Conservation (phyloP, 2,329 filamentous ascomycete genomes). For the Lachnellula cervina region DNA sequence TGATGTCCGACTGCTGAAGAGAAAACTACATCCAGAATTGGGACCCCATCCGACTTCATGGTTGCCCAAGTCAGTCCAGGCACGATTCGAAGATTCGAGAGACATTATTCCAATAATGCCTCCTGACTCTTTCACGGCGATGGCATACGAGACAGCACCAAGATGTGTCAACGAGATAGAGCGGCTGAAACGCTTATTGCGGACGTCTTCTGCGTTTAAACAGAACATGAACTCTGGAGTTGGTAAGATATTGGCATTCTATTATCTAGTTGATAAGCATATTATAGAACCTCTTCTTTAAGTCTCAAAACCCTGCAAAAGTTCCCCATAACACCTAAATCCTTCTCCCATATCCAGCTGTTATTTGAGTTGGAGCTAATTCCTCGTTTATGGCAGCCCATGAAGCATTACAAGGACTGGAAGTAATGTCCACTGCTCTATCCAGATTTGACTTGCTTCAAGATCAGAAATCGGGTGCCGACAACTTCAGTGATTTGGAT, state of each 20-base stretch:
- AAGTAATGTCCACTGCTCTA: conserved; percentile 12
- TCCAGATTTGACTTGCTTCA: conserved; percentile 15
- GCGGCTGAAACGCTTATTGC: conserved; percentile 8
- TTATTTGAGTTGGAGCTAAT: too few species aligned
- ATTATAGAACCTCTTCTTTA: too few species aligned
- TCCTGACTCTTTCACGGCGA: conserved; percentile 14
- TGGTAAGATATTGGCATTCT: background rate
- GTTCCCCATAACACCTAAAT: too few species aligned
- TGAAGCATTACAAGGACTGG: conserved; percentile 10
- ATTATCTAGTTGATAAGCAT: too few species aligned
- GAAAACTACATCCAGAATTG: conserved; percentile 4
- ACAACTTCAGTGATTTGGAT: conserved; percentile 18
- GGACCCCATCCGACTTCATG: conserved; percentile 6
- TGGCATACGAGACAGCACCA: conserved; percentile 19
- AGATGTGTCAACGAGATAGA: conserved; percentile 12
- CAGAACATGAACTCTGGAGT: background rate
- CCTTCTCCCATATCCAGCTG: too few species aligned
- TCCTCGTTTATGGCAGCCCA: background rate
- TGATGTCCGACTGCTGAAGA: conserved; percentile 4
- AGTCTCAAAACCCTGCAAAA: too few species aligned
- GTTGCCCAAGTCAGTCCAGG: conserved; percentile 9
- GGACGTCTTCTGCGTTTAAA: conserved; percentile 7
- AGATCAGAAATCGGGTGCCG: conserved; percentile 4
- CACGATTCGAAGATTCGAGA: conserved; percentile 3
- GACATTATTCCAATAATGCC: conserved; percentile 10